Evolutionary conservation across 257 asterid genomes (phyloP).

Genomic region (Mitragyna speciosa): DNA sequence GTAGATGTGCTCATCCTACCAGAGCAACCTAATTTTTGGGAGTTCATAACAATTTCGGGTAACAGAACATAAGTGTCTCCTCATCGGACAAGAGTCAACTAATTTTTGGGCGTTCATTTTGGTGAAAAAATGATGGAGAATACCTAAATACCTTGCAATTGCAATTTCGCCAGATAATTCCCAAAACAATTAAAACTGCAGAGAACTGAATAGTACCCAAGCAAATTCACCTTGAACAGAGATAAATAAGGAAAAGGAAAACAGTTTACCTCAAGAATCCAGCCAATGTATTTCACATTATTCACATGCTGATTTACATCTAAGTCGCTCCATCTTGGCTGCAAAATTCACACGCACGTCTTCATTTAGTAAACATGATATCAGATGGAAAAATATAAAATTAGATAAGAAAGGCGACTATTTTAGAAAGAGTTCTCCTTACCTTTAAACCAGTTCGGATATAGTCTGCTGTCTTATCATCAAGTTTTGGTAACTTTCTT

Average conservation of each 20-base stretch:
- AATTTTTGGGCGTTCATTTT: background rate
- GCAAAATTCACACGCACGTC: background rate
- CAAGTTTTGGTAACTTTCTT: slow-evolving; percentile 84
- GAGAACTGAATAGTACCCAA: background rate
- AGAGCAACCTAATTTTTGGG: background rate
- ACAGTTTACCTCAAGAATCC: slow-evolving; percentile 87
- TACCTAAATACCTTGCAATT: background rate
- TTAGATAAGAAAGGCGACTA: background rate
- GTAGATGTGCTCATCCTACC: no score
- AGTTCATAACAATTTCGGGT: background rate
- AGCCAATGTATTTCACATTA: slow-evolving; percentile 89
- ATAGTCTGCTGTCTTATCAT: slow-evolving; percentile 63
- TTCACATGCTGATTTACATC: slow-evolving; percentile 97
- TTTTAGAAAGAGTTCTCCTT: slow-evolving; percentile 38
- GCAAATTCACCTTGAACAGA: background rate
- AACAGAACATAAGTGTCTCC: background rate
- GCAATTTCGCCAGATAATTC: background rate
- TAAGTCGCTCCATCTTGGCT: slow-evolving; percentile 75
- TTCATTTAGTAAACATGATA: background rate
- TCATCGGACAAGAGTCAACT: background rate
- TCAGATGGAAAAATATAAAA: background rate
- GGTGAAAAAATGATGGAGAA: background rate
- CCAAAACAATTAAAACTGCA: background rate
- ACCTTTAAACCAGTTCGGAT: slow-evolving; percentile 81
- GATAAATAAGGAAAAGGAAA: background rate